These are phyloP conservation scores for Coleophoma cylindrospora DNA, from an alignment of 2,329 filamentous ascomycete species.

Conservation along the genomic window DNA sequence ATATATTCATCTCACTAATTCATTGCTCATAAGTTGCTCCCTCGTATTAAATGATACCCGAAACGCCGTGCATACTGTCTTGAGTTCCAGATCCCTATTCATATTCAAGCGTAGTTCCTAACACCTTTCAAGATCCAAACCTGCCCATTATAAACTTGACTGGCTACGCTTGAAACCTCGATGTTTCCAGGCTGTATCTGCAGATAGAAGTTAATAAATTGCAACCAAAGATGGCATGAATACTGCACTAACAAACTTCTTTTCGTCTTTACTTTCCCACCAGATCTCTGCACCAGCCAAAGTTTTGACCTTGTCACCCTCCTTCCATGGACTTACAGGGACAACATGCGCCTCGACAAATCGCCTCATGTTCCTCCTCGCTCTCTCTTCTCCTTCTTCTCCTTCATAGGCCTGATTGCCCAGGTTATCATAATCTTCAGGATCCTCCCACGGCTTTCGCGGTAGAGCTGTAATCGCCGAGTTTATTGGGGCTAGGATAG, in stretches of 20 bases:
- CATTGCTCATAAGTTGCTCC: no score
- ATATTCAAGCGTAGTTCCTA: conserved; percentile 3
- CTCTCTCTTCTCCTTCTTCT: conserved; percentile 67
- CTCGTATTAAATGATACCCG: no score
- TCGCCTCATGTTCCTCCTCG: conserved; percentile 66
- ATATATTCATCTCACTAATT: no score
- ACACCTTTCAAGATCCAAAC: conserved; percentile 56
- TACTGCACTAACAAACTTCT: conserved; percentile 51
- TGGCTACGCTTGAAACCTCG: conserved; percentile 69
- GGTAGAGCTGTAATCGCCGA: conserved; percentile 72
- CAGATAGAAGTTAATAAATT: conserved; percentile 3
- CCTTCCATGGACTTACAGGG: conserved; percentile 67
- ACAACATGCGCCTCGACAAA: conserved; percentile 89
- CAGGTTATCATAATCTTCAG: conserved; percentile 62
- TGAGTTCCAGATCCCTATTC: no score
- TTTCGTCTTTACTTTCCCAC: conserved; percentile 72
- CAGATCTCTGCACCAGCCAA: conserved; percentile 66
- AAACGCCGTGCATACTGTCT: no score
- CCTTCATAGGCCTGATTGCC: conserved; percentile 74
- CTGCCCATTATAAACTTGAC: conserved; percentile 81
- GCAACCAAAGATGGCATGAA: neutral
- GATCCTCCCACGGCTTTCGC: conserved; percentile 81
- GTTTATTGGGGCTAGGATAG: conserved; percentile 84
- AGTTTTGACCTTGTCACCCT: conserved; percentile 60
- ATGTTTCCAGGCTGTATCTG: conserved; percentile 76